Base-by-base conservation (phyloP, 192 early-diverging fungal species). In the Podila horticola region DNA sequence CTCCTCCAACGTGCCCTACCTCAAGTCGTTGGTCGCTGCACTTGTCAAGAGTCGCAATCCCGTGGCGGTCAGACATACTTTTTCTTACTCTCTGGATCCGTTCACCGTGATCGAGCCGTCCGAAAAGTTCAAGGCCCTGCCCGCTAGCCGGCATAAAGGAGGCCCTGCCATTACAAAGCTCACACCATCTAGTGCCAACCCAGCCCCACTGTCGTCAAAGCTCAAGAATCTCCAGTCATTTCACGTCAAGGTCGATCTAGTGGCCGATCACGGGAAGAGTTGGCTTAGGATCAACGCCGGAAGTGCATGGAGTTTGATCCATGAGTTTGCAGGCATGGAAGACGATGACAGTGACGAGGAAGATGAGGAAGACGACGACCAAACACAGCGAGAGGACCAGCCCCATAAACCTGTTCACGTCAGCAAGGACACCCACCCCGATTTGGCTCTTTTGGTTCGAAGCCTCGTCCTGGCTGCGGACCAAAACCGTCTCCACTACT, bases 271-370 rank as follows among this genome's bases (percentile, higher is more conserved):
- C 60, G 86, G 83, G 5, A 71, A 79, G 60, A 82, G 76, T 19
- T 89, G 86, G 88, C 74, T 87, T 28, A 79, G 77, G 64, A 83
- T 86, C 26, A 85, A 86, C 69, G 85, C 86, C 30, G 85, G 86
- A 7, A 89, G 86, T 60, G 75, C 84, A 41, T 82, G 77, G 59
- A 84, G 72, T 24, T 65, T 87, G 24, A 55, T 84, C n/a, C 84
- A 86, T 17, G 88, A 88, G 58, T 82, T 85, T 66, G 84, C 82
- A 11, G 86, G 79, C 9, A 65, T 86, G 69, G 86, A 87, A 51
- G 70, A 69, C 22, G 71, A 62, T 30, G 66, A 71, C n/a, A 79
- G 82, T 5, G 81, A 82, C 17, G 50, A 62, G 20, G 85, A 84
- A 7, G 41, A 45, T 0, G 31, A 41, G 9, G 66, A 59, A 3